Evolutionary conservation across 306 rosid species (phyloP), one percentile per base, ranked within the genome.

Genomic region (Carpinus fangiana): DNA sequence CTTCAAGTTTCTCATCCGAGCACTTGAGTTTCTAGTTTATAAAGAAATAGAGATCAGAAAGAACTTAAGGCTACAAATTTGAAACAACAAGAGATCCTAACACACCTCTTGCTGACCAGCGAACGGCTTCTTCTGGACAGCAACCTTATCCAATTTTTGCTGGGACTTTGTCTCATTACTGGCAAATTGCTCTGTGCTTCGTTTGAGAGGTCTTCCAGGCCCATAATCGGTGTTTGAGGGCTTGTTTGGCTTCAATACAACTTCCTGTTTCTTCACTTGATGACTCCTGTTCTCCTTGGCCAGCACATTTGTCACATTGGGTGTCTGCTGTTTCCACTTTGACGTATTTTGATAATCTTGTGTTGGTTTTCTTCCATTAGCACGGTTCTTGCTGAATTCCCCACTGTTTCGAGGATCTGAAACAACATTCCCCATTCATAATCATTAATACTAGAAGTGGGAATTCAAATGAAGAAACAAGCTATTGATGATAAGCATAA

Each of bases 1-100:
- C 99, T 89, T 96, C 99, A 12, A 96, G 92, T 86, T 96, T 96
- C 52, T 95, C 98, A 43, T 90, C 96, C 1, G 87, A 85, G 60
- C 57, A 56, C 86, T 85, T 87, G 60, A 83, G 74, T 77, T 83
- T 93, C 97, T 90, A 74, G 73, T 20, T 54, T 31, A 46, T 41
- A 72, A 68, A 14, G 26, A 74, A 70, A 62, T 34, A 55, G 48
- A 28, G 41, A 85, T 89, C 8, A 90, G 88, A 61, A 51, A 80
- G 67, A 73, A 45, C 20, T 70, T 20, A 5, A 51, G 79, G 36
- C 60, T 11, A 55, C 12, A 72, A 71, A 77, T 36, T 71, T 47
- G 13, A 77, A 23, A 46, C 57, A 7, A 26, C 45, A 34, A 56
- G 52, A 70, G 50, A 36, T 45, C 74, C 60, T 56, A 73, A 21